These are phyloP conservation scores for Exsudoporus floridanus DNA, from an alignment of 1,284 basidiomycete species.

Conservation along the genomic window DNA sequence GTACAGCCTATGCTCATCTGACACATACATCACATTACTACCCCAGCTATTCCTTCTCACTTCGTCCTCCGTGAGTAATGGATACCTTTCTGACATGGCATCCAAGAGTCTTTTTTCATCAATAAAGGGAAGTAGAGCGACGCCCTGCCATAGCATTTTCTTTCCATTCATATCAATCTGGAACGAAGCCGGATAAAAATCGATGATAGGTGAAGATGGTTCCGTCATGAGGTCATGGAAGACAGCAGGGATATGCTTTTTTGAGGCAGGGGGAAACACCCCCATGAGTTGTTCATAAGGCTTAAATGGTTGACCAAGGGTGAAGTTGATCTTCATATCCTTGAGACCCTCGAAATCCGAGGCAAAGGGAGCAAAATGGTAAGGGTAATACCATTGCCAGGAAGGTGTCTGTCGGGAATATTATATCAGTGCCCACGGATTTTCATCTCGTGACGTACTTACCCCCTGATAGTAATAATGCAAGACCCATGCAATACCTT, in stretches of 20 bases:
- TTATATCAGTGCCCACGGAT: slow-evolving; percentile 9
- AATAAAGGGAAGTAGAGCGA: slow-evolving; percentile 95
- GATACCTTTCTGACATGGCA: slow-evolving; percentile 79
- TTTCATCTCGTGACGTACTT: slow-evolving; percentile 2
- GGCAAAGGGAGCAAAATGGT: slow-evolving; percentile 98
- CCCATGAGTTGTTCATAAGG: slow-evolving; percentile 99
- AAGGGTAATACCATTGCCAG: slow-evolving; percentile 99
- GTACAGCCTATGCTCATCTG: slow-evolving; percentile 82
- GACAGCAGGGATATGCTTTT: slow-evolving; percentile 79
- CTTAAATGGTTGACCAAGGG: slow-evolving; percentile 85
- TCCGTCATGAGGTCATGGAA: slow-evolving; percentile 92
- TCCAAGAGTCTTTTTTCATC: slow-evolving; percentile 81
- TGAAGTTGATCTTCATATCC: slow-evolving; percentile 78
- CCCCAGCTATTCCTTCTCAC: slow-evolving; percentile 84
- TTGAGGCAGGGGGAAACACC: slow-evolving; percentile 79
- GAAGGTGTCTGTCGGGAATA: slow-evolving; percentile 71
- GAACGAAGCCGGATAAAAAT: slow-evolving; percentile 94
- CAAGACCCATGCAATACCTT: slow-evolving; percentile 96
- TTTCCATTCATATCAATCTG: slow-evolving; percentile 99
- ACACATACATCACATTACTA: slow-evolving; percentile 82
- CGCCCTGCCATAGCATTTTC: slow-evolving; percentile 99
- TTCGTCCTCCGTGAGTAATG: slow-evolving; percentile 80
- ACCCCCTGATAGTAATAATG: slow-evolving; percentile 98
- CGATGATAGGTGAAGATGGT: slow-evolving; percentile 88
- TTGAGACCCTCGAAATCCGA: slow-evolving; percentile 87